phyloP scores from a whole-genome alignment of 306 rosid species.

The Echinosophora koreensis region DNA sequence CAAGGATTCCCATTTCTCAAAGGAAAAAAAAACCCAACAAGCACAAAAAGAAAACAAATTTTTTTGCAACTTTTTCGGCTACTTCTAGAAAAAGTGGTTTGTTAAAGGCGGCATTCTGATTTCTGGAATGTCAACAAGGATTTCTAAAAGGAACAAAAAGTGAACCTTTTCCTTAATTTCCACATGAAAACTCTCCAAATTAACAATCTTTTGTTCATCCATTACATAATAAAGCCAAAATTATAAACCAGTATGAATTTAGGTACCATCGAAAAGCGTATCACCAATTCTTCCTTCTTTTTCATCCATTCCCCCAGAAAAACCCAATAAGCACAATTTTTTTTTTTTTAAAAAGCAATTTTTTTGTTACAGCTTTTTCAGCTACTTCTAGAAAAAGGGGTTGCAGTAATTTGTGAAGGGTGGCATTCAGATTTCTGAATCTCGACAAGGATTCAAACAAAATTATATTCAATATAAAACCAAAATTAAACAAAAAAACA shows the following conservation, averaged over 20 bases:
- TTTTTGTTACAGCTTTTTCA: too few relatives aligned
- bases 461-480: neutral
- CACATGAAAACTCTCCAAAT: neutral
- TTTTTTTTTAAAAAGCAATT: too few relatives aligned
- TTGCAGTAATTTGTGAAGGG: neutral
- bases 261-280: too few relatives aligned
- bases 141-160: neutral
- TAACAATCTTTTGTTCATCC: neutral
- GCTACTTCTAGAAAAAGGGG: neutral
- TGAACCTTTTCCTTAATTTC: neutral
- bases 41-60: too few relatives aligned
- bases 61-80: too few relatives aligned
- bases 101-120: neutral
- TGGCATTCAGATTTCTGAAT: conserved; percentile 2
- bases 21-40: too few relatives aligned
- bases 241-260: too few relatives aligned
- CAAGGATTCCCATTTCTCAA: neutral
- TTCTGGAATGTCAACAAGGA: neutral
- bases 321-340: too few relatives aligned
- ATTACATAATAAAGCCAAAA: neutral
- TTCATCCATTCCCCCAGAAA: too few relatives aligned
- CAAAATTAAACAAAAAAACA: neutral
- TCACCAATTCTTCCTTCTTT: too few relatives aligned
- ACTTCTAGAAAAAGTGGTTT: neutral
- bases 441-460: neutral